Base-by-base conservation (phyloP, 2,329 filamentous ascomycete genomes). In the Xylaria sp. region DNA sequence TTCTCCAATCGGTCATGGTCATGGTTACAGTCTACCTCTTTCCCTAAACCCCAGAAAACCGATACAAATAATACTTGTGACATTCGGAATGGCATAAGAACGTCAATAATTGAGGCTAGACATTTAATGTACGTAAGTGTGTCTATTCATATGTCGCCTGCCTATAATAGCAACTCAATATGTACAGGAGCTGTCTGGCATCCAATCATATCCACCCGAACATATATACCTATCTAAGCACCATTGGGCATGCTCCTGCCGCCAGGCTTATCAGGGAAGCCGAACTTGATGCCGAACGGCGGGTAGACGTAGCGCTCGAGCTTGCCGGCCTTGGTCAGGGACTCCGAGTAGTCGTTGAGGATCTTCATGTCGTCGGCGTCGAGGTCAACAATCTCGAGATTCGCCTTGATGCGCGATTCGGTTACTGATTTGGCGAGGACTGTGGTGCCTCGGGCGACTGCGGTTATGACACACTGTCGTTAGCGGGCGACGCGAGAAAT, bases 391-490 rank as follows among this genome's bases (percentile, higher is more conserved):
- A 93, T 84, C 72, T 90, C 86, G 78, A 87, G 83, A 81, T 94
- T 94, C 75, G 90, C 85, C 77, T 90, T 87, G 79, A 93, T 93
- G 73, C 91, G 86, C 57, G 85, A 84, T 16, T 87, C 86, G 6
- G 86, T 92, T 47, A 92, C 89, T 0, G 90, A 93, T 81, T 93
- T 93, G 75, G 92, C 87, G 32, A 94, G 84, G 21, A 93, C 92
- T 6, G 90, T 92, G 77, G 84, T 87, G 73, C 90, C 90, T 69
- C 90, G 87, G 62, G 89, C 86, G 55, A 93, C 91, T 92, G 60
- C 1, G 35, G 3, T 54, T 8, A n/a, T 6, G 16, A 35, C 16
- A 27, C 13, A 16, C n/a, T 27, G 69, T 10, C 4, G 9, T 18
- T 58, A 65, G 55, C 35, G 58, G 4, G 27, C n/a, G n/a, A 48